Evolutionary conservation across 1,284 basidiomycete genomes (phyloP), one percentile per base, ranked within the genome.

Genomic region (Stygiomarasmius scandens): DNA sequence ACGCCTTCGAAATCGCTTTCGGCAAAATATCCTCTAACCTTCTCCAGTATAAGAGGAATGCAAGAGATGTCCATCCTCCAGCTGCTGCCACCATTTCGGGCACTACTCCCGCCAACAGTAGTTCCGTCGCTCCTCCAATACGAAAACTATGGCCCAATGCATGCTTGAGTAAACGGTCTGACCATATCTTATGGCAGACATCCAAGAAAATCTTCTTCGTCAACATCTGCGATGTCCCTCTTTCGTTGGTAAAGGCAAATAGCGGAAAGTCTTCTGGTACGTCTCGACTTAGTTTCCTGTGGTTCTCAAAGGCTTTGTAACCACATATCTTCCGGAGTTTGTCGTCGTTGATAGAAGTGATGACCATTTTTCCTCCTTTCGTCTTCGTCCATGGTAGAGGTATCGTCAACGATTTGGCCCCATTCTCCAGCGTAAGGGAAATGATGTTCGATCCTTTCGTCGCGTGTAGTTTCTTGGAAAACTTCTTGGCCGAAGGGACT

Each of bases 41-140:
- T 34, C 32, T 34, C 32, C 32, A 34, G 49, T 73, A 73, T 5
- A 61, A 50, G 0, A 69, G 53, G 56, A 71, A 72, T 0, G 70
- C 65, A 1, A 65, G 55, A 0, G 70, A 72, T 3, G 56, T 63
- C 71, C 71, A 73, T 1, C 67, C 56, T 0, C 69, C 69, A 22
- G 59, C 52, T 0, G 59, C 59, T 11, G 67, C 65, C 0, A 73
- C 69, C 0, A 69, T 41, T 3, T 71, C 61, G 3, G 64, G 64
- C 0, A 62, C 56, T 1, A 70, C 66, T 2, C 71, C 69, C 0
- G 56, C 54, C 0, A 65, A 25, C 0, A 72, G 59, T 2, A 71
- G 57, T 29, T 68, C 66, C 0, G 66, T 66, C 0, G 68, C 67
- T 0, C 69, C 70, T 0, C 71, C 68, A 27, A 71, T 71, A 3